Conservation (phyloP, 2,329 filamentous ascomycete species). For the Hansfordia pulvinata region DNA sequence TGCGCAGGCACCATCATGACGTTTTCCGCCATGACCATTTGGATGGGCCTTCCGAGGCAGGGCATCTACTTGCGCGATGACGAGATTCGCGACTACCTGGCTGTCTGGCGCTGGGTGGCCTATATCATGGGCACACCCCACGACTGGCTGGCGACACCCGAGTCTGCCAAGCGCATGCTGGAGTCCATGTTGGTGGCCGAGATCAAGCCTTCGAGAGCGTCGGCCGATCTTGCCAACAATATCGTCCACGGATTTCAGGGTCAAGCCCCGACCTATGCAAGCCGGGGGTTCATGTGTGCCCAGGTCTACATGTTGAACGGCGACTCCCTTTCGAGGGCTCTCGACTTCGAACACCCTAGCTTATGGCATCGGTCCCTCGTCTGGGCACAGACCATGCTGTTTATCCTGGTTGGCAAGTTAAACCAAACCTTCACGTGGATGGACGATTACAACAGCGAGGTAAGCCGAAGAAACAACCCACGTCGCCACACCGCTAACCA, state of each 20-base stretch:
- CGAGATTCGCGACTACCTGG: slow-evolving; percentile 57
- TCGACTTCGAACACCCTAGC: slow-evolving; percentile 43
- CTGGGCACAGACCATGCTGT: slow-evolving; percentile 52
- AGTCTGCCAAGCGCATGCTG: slow-evolving; percentile 46
- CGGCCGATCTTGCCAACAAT: slow-evolving; percentile 56
- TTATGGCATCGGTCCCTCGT: slow-evolving; percentile 47
- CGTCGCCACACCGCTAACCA: slow-evolving; percentile 1
- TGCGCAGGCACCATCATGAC: slow-evolving; percentile 57
- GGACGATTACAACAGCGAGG: slow-evolving; percentile 35
- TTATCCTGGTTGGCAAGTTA: slow-evolving; percentile 39
- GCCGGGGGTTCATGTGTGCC: slow-evolving; percentile 53
- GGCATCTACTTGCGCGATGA: slow-evolving; percentile 49
- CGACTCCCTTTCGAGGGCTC: slow-evolving; percentile 40
- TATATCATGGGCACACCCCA: slow-evolving; percentile 58
- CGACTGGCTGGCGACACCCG: slow-evolving; percentile 40
- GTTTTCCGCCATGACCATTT: slow-evolving; percentile 57
- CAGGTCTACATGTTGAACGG: slow-evolving; percentile 60
- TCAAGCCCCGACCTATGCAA: slow-evolving; percentile 51
- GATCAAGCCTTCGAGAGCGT: slow-evolving; percentile 49
- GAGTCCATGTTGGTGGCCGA: slow-evolving; percentile 55
- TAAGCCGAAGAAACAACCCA: slow-evolving; percentile 10
- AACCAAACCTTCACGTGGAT: slow-evolving; percentile 21
- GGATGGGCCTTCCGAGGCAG: slow-evolving; percentile 52
- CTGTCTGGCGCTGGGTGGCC: slow-evolving; percentile 63
- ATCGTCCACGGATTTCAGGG: slow-evolving; percentile 56